phyloP scores from a whole-genome alignment of 345 rosid genomes.

The Eucalyptus cloeziana region DNA sequence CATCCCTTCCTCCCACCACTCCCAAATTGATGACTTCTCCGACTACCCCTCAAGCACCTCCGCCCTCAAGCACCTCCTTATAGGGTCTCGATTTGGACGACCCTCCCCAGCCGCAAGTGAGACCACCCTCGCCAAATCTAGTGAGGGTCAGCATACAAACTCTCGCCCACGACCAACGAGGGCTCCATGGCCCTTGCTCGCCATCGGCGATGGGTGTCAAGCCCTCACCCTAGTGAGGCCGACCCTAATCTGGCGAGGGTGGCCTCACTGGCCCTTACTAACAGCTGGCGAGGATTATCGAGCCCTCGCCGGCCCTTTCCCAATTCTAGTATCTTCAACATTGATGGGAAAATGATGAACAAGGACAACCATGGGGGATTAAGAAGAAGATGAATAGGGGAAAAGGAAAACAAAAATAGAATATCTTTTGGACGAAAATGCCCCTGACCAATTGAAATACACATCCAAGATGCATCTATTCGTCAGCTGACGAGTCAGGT shows the following conservation, averaged over 20 bases:
- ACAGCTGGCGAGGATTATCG: fast-evolving
- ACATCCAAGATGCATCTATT: fast-evolving
- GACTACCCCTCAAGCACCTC: no score
- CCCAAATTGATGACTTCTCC: fast-evolving
- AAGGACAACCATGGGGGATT: fast-evolving
- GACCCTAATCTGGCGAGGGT: no score
- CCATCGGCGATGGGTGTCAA: fast-evolving
- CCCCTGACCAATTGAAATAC: fast-evolving
- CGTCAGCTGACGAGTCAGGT: fast-evolving
- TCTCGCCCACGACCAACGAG: fast-evolving
- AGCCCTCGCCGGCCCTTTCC: no score
- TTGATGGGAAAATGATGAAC: no score
- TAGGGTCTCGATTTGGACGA: no score
- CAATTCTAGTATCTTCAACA: no score
- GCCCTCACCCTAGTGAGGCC: fast-evolving
- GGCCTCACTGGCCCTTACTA: fast-evolving
- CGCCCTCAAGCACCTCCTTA: no score
- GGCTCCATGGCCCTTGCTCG: fast-evolving
- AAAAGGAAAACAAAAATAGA: no score
- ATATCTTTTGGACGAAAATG: no score
- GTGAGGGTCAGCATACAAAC: fast-evolving
- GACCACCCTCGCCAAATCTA: no score
- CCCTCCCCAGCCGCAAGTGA: fast-evolving
- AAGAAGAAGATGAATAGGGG: no score
- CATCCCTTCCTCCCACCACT: no score